These are phyloP conservation scores for Somion occarium DNA, from an alignment of 1,284 basidiomycete species.

Conservation along the genomic window DNA sequence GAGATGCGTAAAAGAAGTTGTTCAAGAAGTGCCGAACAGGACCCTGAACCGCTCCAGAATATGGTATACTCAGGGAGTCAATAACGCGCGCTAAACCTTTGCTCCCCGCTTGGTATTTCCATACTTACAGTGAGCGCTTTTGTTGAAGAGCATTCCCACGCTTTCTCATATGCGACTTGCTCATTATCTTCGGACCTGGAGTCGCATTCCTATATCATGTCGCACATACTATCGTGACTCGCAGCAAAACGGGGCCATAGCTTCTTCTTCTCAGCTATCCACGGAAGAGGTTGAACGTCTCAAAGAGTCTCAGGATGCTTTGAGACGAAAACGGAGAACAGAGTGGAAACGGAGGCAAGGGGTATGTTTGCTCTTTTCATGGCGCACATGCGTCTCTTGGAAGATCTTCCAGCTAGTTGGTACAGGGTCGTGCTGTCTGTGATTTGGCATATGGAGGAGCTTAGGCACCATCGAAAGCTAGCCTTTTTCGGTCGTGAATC, in stretches of 20 bases:
- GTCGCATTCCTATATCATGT: background rate
- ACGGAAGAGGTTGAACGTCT: background rate
- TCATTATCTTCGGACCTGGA: background rate
- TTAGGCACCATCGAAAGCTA: too few species aligned
- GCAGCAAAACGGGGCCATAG: background rate
- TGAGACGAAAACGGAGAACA: conserved; percentile 42
- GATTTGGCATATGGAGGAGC: too few species aligned
- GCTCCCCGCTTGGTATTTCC: too few species aligned
- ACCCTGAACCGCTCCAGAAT: too few species aligned
- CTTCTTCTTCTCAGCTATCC: background rate
- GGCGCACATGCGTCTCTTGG: background rate
- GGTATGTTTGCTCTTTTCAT: conserved; percentile 37
- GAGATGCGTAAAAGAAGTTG: too few species aligned
- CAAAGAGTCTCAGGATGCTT: background rate
- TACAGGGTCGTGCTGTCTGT: too few species aligned
- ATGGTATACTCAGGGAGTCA: too few species aligned
- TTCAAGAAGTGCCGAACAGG: too few species aligned
- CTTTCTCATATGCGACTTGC: conserved; percentile 6
- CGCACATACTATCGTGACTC: background rate
- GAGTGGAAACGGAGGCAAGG: conserved; percentile 76
- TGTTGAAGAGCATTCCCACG: background rate
- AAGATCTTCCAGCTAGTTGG: too few species aligned
- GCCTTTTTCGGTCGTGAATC: too few species aligned
- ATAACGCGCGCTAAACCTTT: too few species aligned
- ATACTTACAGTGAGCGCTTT: too few species aligned